Evolutionary conservation across 805 yeast genomes (phyloP), one percentile per base, ranked within the genome.

Genomic region (Lipomyces sp.): DNA sequence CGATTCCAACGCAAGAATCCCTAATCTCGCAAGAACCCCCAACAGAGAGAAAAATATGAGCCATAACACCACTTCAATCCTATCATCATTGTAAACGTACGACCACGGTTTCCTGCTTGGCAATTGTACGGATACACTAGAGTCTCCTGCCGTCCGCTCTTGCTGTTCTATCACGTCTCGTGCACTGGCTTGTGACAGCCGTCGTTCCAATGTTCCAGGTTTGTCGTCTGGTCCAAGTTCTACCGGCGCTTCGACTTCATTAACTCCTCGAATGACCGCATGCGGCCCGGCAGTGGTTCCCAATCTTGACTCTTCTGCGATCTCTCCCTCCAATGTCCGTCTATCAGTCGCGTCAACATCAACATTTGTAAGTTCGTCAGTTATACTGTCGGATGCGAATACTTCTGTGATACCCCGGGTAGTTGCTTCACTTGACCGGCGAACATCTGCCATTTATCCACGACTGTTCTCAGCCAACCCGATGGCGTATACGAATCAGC

Each of bases 21-120:
- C 75, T 8, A 71, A 29, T 24, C 75, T 57, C 4, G 75, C 70
- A 24, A 72, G 60, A n/a, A 62, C 65, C 13, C 75, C 75, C 64
- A 68, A 69, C 18, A 73, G 65, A 15, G 74, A 63, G 35, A 72
- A 71, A 13, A 71, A 53, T 5, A 53, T 32, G 2, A 72, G 62
- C 72, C 71, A 69, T 11, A 57, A 37, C 4, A 67, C 8, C 15
- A 57, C 48, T 32, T 67, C 71, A 3, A 32, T 8, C 8, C 57
- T 60, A 18, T 66, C 67, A 3, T 45, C 48, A 6, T 15, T 42
- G 48, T 42, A 8, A 42, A 6, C 10, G 13, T 11, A 4, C 5
- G 11, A 30, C 13, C 33, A 24, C 11, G 33, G 11, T 5, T 24
- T 51, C 30, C 3, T 13, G 29, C 3, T 13, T 13, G 54, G 30